Evolutionary conservation across 345 rosid genomes (phyloP), one percentile per base, ranked within the genome.

Genomic region (Zanthoxylum bungeanum): DNA sequence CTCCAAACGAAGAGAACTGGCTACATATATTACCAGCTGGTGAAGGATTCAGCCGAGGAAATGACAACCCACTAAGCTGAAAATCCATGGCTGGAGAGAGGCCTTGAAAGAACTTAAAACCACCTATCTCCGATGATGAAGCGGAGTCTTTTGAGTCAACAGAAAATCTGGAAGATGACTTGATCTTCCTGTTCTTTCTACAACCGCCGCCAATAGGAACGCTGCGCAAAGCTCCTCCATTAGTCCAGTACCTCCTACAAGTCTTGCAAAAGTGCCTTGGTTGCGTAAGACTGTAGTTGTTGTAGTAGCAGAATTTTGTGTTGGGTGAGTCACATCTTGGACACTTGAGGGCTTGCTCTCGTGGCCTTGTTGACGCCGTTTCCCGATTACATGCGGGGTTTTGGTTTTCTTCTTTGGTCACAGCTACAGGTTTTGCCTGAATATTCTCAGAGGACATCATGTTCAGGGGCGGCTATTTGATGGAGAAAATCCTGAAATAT

Each of bases 221-320:
- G 86, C 85, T 89, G 39, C 97, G 88, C 10, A 91, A 75, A 75
- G 97, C 82, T 1, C 97, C 97, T 36, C 91, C 95, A 73, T 82
- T 86, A 34, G 97, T 91, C 97, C 97, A 91, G 86, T 91, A 91
- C 69, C 95, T 81, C 24, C 93, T 75, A 22, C 97, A 91, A 69
- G 88, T 86, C 82, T 89, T 91, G 82, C 97, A 91, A 77, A 89
- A 91, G 84, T 91, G 90, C 40, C 97, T 84, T 7, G 97, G 97
- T 69, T 89, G 97, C 34, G 87, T 78, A 68, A 91, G 93, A 85
- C 95, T 89, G 88, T 91, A 91, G 81, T 91, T 91, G 89, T 91
- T 91, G 91, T 85, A 91, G 88, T 91, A 91, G 77, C 97, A 89
- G 88, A 89, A 89, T 64, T 89, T 91, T 59, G 97, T 91, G 87